Base-by-base conservation (phyloP, 2,329 filamentous ascomycete species). In the Colletotrichum sp. region DNA sequence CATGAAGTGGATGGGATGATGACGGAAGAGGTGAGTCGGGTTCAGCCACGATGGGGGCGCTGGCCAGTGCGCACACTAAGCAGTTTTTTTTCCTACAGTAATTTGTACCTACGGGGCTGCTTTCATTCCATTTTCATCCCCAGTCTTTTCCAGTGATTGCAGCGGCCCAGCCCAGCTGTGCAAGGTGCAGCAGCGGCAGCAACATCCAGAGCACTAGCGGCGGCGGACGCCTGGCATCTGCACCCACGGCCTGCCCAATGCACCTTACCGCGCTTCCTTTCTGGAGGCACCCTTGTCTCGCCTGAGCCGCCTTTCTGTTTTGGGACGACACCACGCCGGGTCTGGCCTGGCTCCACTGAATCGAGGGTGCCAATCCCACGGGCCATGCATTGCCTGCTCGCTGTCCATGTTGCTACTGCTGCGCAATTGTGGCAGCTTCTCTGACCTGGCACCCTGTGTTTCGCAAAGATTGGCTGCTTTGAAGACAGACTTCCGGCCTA, bases 11-110 rank as follows among this genome's bases (percentile, higher is more conserved):
- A 73, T 75, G 73, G 69, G 73, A 75, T 73, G 73, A 75, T 75
- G 73, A 75, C 73, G 73, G 69, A 75, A 75, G 69, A 73, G 48
- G 34, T 68, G 69, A 73, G 63, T 64, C 38, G 69, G 43, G n/a
- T 73, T 73, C 69, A 64, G 73, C 64, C 63, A 75, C 73, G 52
- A 64, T 75, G 69, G 70, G 64, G 73, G 38, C 61, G 56, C 58
- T 61, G 58, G 58, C 63, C 68, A 43, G 59, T 67, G 64, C 28
- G 64, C n/a, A 14, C 61, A 38, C 16, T 26, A 66, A 24, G 24
- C 14, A 58, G 13, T 18, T 43, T n/a, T 10, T 43, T 18, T 14
- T 2, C 36, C 36, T 38, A 38, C 36, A 8, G 34, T 36, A 38
- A 38, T 38, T 43, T 43, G 38, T 48, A 13, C 43, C n/a, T 21